These are phyloP conservation scores for Fusarium sp. DNA, from an alignment of 2,329 filamentous ascomycete species.

Conservation along the genomic window DNA sequence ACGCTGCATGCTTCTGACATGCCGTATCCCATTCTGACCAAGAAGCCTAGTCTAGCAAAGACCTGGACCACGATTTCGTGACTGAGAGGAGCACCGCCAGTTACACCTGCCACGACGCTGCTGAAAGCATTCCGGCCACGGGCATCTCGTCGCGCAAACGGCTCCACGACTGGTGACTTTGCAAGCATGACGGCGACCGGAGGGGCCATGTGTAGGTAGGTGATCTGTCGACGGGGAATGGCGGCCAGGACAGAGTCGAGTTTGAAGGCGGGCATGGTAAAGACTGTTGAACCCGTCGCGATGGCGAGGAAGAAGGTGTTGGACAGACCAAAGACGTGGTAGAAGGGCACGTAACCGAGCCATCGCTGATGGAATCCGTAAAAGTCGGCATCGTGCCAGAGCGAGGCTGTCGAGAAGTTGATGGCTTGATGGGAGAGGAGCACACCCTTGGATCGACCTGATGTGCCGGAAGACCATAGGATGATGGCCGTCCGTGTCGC, in stretches of 20 bases:
- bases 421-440: constrained; percentile 76
- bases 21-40: constrained; percentile 72
- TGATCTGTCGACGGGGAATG: constrained; percentile 71
- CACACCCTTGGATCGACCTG: constrained; percentile 80
- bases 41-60: constrained; percentile 67
- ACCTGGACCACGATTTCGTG: constrained; percentile 67
- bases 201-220: constrained; percentile 73
- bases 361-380: constrained; percentile 52
- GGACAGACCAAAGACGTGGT: constrained; percentile 69
- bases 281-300: constrained; percentile 65
- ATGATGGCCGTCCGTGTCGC: constrained; percentile 67
- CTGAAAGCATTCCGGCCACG: constrained; percentile 64
- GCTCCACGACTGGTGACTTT: constrained; percentile 75
- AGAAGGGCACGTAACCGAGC: constrained; percentile 77
- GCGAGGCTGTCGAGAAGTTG: constrained; percentile 64
- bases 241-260: constrained; percentile 72
- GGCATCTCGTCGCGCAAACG: constrained; percentile 60
- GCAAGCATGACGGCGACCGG: constrained; percentile 76
- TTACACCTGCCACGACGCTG: constrained; percentile 62
- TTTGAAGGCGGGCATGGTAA: constrained; percentile 77
- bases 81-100: constrained; percentile 73
- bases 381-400: constrained; percentile 62
- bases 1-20: constrained; percentile 80
- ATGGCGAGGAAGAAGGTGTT: constrained; percentile 69
- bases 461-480: constrained; percentile 69